These are phyloP conservation scores for Aspergillus tubingensis DNA, from an alignment of 2,329 filamentous ascomycete genomes.

Conservation along the genomic window DNA sequence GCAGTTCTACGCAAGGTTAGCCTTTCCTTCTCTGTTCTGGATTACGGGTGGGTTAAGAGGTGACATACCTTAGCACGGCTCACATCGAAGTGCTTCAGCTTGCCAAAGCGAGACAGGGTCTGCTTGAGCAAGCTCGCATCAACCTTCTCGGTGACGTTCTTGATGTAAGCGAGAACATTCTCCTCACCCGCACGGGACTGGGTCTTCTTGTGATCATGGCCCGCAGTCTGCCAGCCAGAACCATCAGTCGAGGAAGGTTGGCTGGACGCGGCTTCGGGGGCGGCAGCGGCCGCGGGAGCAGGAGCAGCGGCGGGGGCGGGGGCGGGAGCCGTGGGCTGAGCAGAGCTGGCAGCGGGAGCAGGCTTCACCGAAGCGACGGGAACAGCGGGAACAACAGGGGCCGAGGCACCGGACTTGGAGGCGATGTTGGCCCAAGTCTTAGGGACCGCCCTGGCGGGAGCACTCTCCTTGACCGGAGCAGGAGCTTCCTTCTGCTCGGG, in stretches of 20 bases:
- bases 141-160: slow-evolving; percentile 91
- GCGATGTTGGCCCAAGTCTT: slow-evolving; percentile 68
- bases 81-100: slow-evolving; percentile 65
- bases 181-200: slow-evolving; percentile 72
- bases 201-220: slow-evolving; percentile 75
- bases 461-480: slow-evolving; percentile 55
- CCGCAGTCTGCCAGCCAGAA: slow-evolving; percentile 85
- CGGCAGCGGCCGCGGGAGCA: slow-evolving; percentile 46
- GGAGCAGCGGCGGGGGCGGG: slow-evolving; percentile 36
- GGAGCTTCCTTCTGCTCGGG: slow-evolving; percentile 46
- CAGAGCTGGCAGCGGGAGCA: slow-evolving; percentile 34
- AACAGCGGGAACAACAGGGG: slow-evolving; percentile 39
- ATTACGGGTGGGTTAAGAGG: background rate
- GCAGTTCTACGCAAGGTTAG: slow-evolving; percentile 69
- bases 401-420: slow-evolving; percentile 45
- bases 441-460: slow-evolving; percentile 54
- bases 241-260: slow-evolving; percentile 71
- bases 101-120: slow-evolving; percentile 69
- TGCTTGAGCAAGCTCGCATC: slow-evolving; percentile 70
- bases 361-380: slow-evolving; percentile 37
- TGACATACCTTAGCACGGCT: slow-evolving; percentile 72
- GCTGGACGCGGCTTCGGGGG: slow-evolving; percentile 64
- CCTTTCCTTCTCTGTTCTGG: background rate
- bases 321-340: slow-evolving; percentile 39
- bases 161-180: slow-evolving; percentile 83